Evolutionary conservation across 2,329 filamentous ascomycete genomes (phyloP), one percentile per base, ranked within the genome.

Genomic region (Volutella citrinella): DNA sequence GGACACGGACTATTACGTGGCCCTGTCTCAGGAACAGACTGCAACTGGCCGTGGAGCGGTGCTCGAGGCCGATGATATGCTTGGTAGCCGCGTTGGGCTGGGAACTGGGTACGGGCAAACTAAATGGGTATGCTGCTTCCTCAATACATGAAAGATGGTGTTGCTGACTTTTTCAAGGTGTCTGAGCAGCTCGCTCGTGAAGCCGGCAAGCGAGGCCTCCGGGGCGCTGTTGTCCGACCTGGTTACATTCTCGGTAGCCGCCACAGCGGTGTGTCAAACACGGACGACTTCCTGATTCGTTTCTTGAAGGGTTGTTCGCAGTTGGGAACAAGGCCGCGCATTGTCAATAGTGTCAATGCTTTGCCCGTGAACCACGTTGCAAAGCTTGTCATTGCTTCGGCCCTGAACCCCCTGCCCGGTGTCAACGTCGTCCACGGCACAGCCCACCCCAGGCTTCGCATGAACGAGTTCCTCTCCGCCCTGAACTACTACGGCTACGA

Each of bases 301-400:
- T 78, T 95, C 66, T 67, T 83, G 40, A 95, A 96, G 66, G 90
- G 88, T 36, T 95, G 88, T 54, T 70, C 95, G 33, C 90, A 96
- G 60, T 70, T 96, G 5, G 67, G 67, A 3, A 70, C 73, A 6
- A 74, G 87, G 1, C 90, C 90, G 1, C 74, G 76, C 48, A 94
- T 96, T 45, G 63, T 73, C 59, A 96, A 95, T 66, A 86, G 87
- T 0, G 79, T 95, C 60, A 96, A 96, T 66, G 79, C 82, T 60
- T 84, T 95, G 1, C 90, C 91, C 0, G 89, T 95, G 15, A 79
- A 81, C 43, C 87, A 95, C 49, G 90, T 96, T 17, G 78, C 84
- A 2, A 72, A 77, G 14, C 77, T 94, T 10, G 83, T 94, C 19
- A 79, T 88, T 13, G 87, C 89, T 1, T 70, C 82, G 4, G 30